Evolutionary conservation across 192 early-diverging fungal genomes (phyloP).

Genomic region (Lunasporangiospora selenospora): DNA sequence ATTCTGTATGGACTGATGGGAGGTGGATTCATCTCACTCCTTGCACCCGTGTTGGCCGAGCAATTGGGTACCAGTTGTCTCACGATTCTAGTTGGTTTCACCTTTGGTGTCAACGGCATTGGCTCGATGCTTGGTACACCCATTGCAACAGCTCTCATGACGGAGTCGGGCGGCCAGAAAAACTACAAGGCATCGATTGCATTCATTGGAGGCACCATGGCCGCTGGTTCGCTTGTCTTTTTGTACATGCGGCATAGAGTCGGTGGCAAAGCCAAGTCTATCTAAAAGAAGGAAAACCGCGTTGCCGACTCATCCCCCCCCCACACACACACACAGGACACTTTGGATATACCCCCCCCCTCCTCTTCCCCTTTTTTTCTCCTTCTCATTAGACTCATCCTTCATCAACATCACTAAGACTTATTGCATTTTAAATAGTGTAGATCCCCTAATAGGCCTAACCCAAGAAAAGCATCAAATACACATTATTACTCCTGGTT

Average conservation of each 20-base stretch:
- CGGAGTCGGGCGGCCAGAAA: constrained; percentile 9
- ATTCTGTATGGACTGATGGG: constrained; percentile 56
- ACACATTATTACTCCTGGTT: no score
- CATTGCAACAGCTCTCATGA: constrained; percentile 41
- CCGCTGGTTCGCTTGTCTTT: constrained; percentile 3
- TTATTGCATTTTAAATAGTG: no score
- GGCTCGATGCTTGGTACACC: constrained; percentile 53
- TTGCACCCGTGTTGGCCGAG: constrained; percentile 45
- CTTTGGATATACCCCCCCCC: no score
- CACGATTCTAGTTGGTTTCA: constrained; percentile 49
- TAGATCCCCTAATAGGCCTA: no score
- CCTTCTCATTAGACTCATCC: no score
- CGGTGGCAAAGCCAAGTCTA: constrained; percentile 19
- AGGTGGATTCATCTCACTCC: constrained; percentile 51
- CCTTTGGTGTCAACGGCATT: constrained; percentile 50
- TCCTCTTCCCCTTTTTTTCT: no score
- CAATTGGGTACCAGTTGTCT: constrained; percentile 47
- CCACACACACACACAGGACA: no score
- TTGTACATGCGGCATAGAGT: constrained; percentile 19
- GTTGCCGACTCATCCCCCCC: no score
- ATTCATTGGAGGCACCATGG: constrained; percentile 37
- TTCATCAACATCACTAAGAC: no score
- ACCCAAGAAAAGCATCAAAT: no score
- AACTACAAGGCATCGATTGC: constrained; percentile 25
- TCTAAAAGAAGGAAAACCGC: no score